Conservation (phyloP, 108 stramenopile species). For the Cyclostephanos tholiformis region DNA sequence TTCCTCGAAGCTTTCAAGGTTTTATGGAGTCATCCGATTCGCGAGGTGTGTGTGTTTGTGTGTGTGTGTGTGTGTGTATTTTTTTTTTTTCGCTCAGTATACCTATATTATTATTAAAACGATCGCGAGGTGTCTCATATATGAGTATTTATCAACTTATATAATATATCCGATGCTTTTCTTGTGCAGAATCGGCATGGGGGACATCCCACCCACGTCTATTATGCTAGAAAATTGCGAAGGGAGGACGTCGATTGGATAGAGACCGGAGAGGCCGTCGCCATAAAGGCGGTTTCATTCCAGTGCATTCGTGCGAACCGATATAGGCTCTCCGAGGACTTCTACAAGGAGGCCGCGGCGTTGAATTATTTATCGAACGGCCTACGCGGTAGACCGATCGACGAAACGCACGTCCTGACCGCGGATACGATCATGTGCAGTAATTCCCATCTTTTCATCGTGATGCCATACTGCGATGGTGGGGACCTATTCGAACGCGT, state of each 20-base stretch:
- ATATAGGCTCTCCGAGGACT: slow-evolving; percentile 34
- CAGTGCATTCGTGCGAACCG: slow-evolving; percentile 11
- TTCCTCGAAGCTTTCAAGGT: neutral
- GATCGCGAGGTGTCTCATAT: too few species aligned
- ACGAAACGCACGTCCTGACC: slow-evolving; percentile 28
- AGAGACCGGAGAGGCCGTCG: slow-evolving; percentile 28
- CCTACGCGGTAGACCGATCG: slow-evolving; percentile 1
- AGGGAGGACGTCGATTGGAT: slow-evolving; percentile 41
- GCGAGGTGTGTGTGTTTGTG: neutral
- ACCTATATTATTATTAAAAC: too few species aligned
- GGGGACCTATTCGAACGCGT: slow-evolving; percentile 40
- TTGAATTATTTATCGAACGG: slow-evolving; percentile 40
- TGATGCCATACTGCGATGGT: slow-evolving; percentile 48
- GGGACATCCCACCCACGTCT: slow-evolving; percentile 17
- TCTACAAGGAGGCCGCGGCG: slow-evolving; percentile 38
- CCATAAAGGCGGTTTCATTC: slow-evolving; percentile 43
- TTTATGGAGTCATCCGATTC: neutral
- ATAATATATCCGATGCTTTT: neutral
- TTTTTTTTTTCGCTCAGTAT: neutral
- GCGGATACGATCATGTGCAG: slow-evolving; percentile 45
- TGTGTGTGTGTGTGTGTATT: neutral
- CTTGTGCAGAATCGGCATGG: slow-evolving; percentile 22
- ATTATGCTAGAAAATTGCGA: slow-evolving; percentile 24
- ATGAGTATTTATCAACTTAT: neutral
- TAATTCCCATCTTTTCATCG: slow-evolving; percentile 32